phyloP scores from a whole-genome alignment of 2,329 filamentous ascomycete species.

The Xylariaceae sp. region DNA sequence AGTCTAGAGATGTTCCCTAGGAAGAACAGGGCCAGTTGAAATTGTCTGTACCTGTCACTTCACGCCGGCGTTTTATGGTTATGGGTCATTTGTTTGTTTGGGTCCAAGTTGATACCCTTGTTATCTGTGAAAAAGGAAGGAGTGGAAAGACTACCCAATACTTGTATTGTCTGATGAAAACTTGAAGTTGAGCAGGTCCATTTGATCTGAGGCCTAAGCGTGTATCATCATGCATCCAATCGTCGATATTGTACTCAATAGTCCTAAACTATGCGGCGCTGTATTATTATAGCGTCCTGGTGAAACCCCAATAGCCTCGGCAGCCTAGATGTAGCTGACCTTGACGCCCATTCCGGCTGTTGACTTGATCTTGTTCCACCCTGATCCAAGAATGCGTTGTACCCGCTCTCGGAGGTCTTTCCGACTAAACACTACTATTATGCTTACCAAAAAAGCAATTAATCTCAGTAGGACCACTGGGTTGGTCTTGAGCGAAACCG shows the following conservation, averaged over 20 bases:
- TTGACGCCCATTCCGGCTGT: conserved; percentile 97
- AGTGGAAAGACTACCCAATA: neutral
- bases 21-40: no score
- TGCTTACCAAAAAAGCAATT: conserved; percentile 71
- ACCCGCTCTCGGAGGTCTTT: conserved; percentile 70
- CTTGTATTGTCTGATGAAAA: neutral
- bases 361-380: conserved; percentile 74
- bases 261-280: conserved; percentile 15
- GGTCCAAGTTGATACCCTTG: conserved; percentile 17
- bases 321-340: conserved; percentile 79
- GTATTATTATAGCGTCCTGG: conserved; percentile 9
- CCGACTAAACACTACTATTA: conserved; percentile 71
- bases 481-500: conserved; percentile 48
- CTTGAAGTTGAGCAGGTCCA: neutral
- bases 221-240: conserved; percentile 18
- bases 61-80: conserved; percentile 23
- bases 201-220: neutral
- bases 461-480: conserved; percentile 55
- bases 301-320: neutral
- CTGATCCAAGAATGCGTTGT: conserved; percentile 58
- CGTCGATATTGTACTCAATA: conserved; percentile 22
- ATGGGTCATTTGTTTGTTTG: conserved; percentile 10
- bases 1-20: neutral
- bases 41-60: conserved; percentile 17
- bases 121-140: conserved; percentile 1